Base-by-base conservation (phyloP, 2,329 filamentous ascomycete species). In the Exophiala spinifera region DNA sequence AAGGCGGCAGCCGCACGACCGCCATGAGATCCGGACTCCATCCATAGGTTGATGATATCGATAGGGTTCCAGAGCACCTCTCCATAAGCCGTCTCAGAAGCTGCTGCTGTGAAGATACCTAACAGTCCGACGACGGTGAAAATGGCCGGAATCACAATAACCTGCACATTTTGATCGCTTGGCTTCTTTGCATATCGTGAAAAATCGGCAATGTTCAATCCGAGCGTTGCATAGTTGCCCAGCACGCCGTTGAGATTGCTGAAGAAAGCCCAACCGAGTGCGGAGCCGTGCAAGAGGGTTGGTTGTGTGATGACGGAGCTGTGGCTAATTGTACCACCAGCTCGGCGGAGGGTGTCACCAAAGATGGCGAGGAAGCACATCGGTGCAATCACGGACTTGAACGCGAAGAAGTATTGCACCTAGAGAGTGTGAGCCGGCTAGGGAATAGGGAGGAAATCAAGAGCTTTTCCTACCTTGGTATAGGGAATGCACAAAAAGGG, bases 1-100 rank as follows among this genome's bases (percentile, higher is more conserved):
- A 84, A 79, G 61, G 79, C 79, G n/a, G 68, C 67, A 1, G 78
- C 80, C 33, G 56, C 59, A 4, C 59, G 53, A 17, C 58, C 58
- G 51, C 55, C 49, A 23, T 44, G 39, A 19, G 55, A 60, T 13
- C 60, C 57, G n/a, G 48, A 48, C 20, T 46, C 20, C 44, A 49
- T 45, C 57, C 57, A 60, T n/a, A 48, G 52, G 36, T 45, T 20
- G 45, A 61, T 28, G 40, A 60, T 60, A 39, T 55, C 57, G 31
- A 57, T 61, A 3, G 56, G 56, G 51, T 61, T 61, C 59, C 56
- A 60, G 51, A 61, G 50, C 40, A 55, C 40, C 1, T 52, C 13
- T 43, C 46, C 50, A 46, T 60, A 60, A 4, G 51, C 59, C 3
- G 56, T 53, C 46, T 61, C 46, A 28, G 57, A 14, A 11, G 59